Conservation (phyloP, 73 alveolate species). For the Paramecium caudatum region DNA sequence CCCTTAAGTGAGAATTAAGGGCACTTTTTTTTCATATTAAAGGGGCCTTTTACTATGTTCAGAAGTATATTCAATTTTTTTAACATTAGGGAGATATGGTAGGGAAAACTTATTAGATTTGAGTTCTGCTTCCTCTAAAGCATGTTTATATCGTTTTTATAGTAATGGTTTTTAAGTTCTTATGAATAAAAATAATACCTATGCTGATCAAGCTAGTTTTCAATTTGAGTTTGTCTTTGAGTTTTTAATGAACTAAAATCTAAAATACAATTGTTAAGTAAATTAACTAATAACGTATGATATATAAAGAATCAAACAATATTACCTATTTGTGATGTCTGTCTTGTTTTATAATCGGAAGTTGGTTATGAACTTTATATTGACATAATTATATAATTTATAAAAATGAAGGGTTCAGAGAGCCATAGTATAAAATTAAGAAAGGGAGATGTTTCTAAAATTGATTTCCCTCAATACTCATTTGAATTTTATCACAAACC, state of each 20-base stretch:
- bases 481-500: neutral
- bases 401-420: neutral
- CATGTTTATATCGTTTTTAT: neutral
- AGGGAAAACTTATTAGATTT: conserved; percentile 7
- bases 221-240: conserved; percentile 38
- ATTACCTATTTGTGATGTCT: conserved; percentile 14
- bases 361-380: neutral
- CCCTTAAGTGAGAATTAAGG: neutral
- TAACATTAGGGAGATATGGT: neutral
- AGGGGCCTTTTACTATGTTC: neutral
- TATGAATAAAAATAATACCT: neutral
- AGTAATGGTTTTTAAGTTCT: conserved; percentile 6
- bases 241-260: conserved; percentile 57
- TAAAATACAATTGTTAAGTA: neutral
- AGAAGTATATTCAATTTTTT: conserved; percentile 8
- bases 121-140: neutral
- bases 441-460: neutral
- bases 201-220: neutral
- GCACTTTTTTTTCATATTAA: neutral
- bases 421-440: neutral
- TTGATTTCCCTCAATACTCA: neutral
- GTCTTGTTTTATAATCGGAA: conserved; percentile 26
- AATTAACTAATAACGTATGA: too few relatives aligned
- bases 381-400: conserved; percentile 20
- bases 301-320: too few relatives aligned